phyloP scores from a whole-genome alignment of 495 filamentous ascomycete genomes.

The Baudoinia panamericana region DNA sequence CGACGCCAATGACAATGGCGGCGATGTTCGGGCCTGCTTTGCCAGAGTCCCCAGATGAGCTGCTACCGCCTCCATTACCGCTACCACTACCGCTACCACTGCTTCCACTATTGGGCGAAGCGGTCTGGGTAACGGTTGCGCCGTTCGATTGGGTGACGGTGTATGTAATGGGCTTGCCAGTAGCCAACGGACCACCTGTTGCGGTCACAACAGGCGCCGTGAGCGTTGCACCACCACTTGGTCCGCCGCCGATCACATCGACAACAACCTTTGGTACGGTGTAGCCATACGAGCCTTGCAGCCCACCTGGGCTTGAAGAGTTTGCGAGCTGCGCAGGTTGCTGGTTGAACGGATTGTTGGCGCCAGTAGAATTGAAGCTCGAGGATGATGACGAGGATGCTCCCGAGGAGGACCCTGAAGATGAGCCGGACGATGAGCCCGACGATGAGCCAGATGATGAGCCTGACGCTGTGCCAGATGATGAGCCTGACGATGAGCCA shows the following conservation, averaged over 20 bases:
- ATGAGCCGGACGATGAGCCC: background rate
- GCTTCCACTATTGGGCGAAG: constrained; percentile 25
- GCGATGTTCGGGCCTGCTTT: constrained; percentile 36
- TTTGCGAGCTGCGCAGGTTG: constrained; percentile 31
- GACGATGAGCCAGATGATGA: constrained; percentile 4
- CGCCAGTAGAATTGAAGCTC: constrained; percentile 8
- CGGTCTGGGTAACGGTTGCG: constrained; percentile 42
- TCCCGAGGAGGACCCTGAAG: background rate
- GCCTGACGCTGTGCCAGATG: background rate
- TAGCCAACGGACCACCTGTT: constrained; percentile 53
- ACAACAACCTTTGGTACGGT: constrained; percentile 48
- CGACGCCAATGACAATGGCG: constrained; percentile 49
- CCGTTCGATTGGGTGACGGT: constrained; percentile 47
- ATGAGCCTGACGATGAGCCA: background rate
- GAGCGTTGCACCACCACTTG: constrained; percentile 49
- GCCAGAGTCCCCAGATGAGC: constrained; percentile 9
- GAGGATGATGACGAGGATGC: constrained; percentile 3
- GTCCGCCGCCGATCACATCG: constrained; percentile 48
- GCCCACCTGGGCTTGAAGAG: constrained; percentile 30
- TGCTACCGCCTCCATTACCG: constrained; percentile 14
- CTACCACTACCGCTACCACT: too few relatives aligned
- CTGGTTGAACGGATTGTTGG: constrained; percentile 33
- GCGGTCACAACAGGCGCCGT: constrained; percentile 51
- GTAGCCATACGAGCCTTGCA: constrained; percentile 50
- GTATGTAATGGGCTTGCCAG: constrained; percentile 49